Conservation (phyloP, 1,284 basidiomycete genomes). For the Athelia psychrophila region DNA sequence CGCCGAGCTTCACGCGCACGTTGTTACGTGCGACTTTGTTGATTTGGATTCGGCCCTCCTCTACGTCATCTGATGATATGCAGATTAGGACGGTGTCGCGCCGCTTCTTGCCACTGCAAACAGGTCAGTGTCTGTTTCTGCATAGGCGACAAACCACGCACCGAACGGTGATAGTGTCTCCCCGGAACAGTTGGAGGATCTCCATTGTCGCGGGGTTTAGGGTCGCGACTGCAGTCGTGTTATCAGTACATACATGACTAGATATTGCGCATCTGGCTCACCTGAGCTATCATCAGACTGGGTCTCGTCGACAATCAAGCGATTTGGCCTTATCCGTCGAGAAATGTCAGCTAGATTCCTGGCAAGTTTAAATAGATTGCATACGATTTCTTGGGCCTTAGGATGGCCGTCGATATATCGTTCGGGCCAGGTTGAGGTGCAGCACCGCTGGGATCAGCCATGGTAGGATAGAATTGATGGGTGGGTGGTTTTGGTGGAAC, state of each 20-base stretch:
- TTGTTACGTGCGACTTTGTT: constrained; percentile 99
- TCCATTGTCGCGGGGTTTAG: constrained; percentile 98
- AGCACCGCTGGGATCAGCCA: constrained; percentile 80
- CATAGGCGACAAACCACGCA: constrained; percentile 27
- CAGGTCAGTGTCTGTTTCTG: not conserved
- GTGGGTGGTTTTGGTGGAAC: constrained; percentile 11
- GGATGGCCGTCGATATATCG: constrained; percentile 90
- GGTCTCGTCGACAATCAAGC: constrained; percentile 92
- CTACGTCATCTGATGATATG: constrained; percentile 92
- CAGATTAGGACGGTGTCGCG: constrained; percentile 96
- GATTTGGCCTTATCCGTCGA: constrained; percentile 71
- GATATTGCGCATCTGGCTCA: constrained; percentile 27
- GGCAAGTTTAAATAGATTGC: constrained; percentile 29
- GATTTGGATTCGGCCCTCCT: constrained; percentile 96
- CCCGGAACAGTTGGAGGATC: constrained; percentile 88
- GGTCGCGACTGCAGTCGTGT: constrained; percentile 70
- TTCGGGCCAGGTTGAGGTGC: constrained; percentile 73
- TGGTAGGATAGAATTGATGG: constrained; percentile 24
- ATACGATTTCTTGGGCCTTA: constrained; percentile 94
- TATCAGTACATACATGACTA: not conserved
- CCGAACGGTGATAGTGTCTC: constrained; percentile 92
- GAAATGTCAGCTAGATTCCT: constrained; percentile 12
- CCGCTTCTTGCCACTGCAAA: constrained; percentile 85
- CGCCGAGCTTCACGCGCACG: constrained; percentile 95
- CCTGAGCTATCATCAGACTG: constrained; percentile 92